A percentile compares a stretch with the other conserved stretches of the same genome.
Conservation (phyloP, 2,329 filamentous ascomycete genomes). For the Aspergillus hortae region DNA sequence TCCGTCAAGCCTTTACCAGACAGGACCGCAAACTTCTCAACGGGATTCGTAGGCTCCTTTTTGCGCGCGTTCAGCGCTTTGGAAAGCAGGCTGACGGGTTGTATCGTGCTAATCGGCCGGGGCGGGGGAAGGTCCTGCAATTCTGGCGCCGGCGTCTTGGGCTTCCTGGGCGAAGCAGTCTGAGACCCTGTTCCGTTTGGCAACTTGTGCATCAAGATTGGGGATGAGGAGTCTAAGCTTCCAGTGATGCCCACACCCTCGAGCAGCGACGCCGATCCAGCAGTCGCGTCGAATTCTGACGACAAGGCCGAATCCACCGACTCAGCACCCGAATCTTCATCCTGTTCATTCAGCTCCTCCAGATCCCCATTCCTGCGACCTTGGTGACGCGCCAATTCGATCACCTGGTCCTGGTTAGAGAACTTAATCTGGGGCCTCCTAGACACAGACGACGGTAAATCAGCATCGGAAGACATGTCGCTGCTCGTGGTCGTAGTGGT, state of each 20-base stretch:
- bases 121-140: conserved; percentile 59
- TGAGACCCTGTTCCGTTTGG: conserved; percentile 31
- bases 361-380: conserved; percentile 26
- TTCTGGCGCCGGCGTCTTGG: conserved; percentile 43
- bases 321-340: conserved; percentile 47
- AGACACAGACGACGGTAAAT: conserved; percentile 53
- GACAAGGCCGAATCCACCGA: conserved; percentile 49
- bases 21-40: conserved; percentile 58
- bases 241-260: conserved; percentile 46
- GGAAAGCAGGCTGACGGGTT: conserved; percentile 56
- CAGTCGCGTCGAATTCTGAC: conserved; percentile 53
- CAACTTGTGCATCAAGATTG: conserved; percentile 41
- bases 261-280: conserved; percentile 57
- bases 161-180: conserved; percentile 51
- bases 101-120: conserved; percentile 57
- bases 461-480: conserved; percentile 64
- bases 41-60: conserved; percentile 56
- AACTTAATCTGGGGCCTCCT: conserved; percentile 52
- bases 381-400: conserved; percentile 29
- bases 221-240: conserved; percentile 50
- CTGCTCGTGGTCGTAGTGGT: conserved; percentile 64
- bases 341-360: conserved; percentile 35
- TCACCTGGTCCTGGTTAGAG: conserved; percentile 34
- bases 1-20: conserved; percentile 60
- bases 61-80: conserved; percentile 56